These are phyloP conservation scores for Lachnellula suecica DNA, from an alignment of 2,329 filamentous ascomycete genomes.

Conservation along the genomic window DNA sequence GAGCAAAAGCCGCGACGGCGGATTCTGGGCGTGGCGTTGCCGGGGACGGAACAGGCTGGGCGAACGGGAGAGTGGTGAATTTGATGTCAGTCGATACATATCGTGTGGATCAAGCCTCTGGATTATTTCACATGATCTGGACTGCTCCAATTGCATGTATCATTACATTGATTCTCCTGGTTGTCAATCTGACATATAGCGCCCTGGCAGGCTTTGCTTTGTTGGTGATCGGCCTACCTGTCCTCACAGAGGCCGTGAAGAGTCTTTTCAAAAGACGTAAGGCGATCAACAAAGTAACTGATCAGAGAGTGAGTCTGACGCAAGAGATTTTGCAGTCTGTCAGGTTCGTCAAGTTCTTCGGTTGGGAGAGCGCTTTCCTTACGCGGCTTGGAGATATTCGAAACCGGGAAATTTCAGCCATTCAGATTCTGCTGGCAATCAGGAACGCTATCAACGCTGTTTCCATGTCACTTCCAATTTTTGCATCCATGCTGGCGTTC, in stretches of 20 bases:
- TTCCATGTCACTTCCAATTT: slow-evolving; percentile 69
- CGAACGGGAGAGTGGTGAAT: slow-evolving; percentile 87
- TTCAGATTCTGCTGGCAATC: slow-evolving; percentile 76
- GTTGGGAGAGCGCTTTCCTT: slow-evolving; percentile 89
- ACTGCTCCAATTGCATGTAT: slow-evolving; percentile 76
- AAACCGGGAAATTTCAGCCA: slow-evolving; percentile 73
- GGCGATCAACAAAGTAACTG: slow-evolving; percentile 88
- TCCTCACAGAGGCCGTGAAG: slow-evolving; percentile 75
- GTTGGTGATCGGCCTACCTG: slow-evolving; percentile 73
- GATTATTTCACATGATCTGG: slow-evolving; percentile 91
- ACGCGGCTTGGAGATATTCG: slow-evolving; percentile 73
- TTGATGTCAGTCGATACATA: slow-evolving; percentile 96
- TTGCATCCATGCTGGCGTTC: slow-evolving; percentile 93
- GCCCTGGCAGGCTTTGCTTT: slow-evolving; percentile 86
- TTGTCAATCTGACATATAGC: slow-evolving; percentile 88
- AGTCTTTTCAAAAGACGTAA: slow-evolving; percentile 73
- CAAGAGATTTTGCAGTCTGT: slow-evolving; percentile 92
- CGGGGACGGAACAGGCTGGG: slow-evolving; percentile 80
- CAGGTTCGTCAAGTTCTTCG: slow-evolving; percentile 94
- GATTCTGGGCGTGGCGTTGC: slow-evolving; percentile 48
- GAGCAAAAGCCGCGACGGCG: slow-evolving; percentile 35
- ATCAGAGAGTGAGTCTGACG: slow-evolving; percentile 85
- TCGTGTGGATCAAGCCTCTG: slow-evolving; percentile 83
- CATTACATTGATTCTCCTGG: slow-evolving; percentile 74
- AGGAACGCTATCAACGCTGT: slow-evolving; percentile 66